Base-by-base conservation (phyloP, 257 asterid genomes). In the Haberlea rhodopensis region DNA sequence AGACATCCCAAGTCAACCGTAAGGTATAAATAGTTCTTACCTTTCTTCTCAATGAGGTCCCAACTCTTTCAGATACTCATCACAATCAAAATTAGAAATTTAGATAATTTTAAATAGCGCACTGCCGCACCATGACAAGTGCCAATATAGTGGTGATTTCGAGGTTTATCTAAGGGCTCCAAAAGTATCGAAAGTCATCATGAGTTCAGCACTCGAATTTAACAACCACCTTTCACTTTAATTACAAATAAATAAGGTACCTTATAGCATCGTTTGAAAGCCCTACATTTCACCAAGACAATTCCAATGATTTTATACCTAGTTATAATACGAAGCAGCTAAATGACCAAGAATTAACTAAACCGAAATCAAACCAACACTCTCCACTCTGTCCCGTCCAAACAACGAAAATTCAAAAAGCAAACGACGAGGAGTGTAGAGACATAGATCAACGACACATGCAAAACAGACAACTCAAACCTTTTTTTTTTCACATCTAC, bases 1-100 rank as follows among this genome's bases (percentile, higher is more conserved):
- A 67, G 54, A 81, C n/a, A 59, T 67, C 57, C 62, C 61, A 28
- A 9, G 57, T 13, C 40, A 53, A 23, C 11, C 0, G 25, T 53
- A 54, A 23, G 13, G 6, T 31, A 0, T 26, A 55, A 29, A 26
- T 26, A 46, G 31, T 62, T 9, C 53, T 29, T n/a, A 13, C 24
- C 24, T 70, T 22, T 37, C 45, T 46, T 61, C 56, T 34, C 60
- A 16, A 24, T 1, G 21, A 1, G 54, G 29, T 20, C 48, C 32
- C 28, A 54, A n/a, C 21, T 29, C 51, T 32, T 56, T 68, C 37
- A 16, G 27, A 69, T 37, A 15, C 66, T 74, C 53, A 51, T 20
- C 34, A 15, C 34, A 53, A 46, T 29, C 51, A 49, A 60, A 45
- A 10, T 5, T 6, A 32, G 1, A 59, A 46, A 29, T 29, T 40